phyloP scores from a whole-genome alignment of 2,329 filamentous ascomycete species.

The Trichoderma atrobrunneum region DNA sequence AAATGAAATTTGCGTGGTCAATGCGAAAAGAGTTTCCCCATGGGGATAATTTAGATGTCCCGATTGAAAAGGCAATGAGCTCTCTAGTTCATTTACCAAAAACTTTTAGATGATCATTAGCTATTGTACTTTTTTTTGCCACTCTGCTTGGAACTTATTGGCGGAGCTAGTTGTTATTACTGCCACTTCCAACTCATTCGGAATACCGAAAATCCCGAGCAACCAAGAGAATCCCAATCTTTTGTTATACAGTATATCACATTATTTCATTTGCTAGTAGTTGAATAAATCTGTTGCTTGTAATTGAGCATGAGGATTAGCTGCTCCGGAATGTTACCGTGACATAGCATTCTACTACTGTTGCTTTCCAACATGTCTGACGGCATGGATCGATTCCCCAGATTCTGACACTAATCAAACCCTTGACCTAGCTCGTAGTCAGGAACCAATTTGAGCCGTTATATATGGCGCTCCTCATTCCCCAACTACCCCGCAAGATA shows the following conservation, averaged over 20 bases:
- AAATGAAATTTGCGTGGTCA: not conserved
- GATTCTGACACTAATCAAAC: not conserved
- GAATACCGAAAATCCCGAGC: not conserved
- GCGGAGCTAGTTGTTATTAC: not conserved
- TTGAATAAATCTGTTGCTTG: no score
- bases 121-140: not conserved
- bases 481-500: not conserved
- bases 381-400: not conserved
- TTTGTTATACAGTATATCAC: no score
- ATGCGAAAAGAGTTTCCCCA: not conserved
- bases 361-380: no score
- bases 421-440: not conserved
- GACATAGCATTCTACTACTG: no score
- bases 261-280: no score
- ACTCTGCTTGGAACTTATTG: not conserved
- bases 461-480: not conserved
- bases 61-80: not conserved
- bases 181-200: not conserved
- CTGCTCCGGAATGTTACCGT: no score
- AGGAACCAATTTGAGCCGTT: not conserved
- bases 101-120: not conserved
- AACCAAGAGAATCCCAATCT: no score
- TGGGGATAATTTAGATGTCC: not conserved
- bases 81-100: not conserved
- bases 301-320: no score